Conservation (phyloP, 2,329 filamentous ascomycete genomes). For the Cercospora sp. region DNA sequence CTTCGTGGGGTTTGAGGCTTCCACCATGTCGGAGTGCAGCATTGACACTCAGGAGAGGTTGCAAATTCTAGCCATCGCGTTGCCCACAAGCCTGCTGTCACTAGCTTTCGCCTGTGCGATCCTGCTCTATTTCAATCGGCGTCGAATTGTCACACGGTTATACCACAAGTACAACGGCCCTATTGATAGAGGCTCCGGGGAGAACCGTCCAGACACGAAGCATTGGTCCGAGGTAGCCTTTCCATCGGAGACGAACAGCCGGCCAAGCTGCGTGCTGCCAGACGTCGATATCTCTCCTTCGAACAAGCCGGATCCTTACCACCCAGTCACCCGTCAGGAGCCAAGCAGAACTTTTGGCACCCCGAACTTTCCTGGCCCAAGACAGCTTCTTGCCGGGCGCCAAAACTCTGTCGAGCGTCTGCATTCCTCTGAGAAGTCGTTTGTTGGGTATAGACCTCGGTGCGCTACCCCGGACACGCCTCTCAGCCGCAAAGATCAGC, state of each 20-base stretch:
- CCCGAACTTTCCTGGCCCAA: conserved; percentile 6
- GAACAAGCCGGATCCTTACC: conserved; percentile 5
- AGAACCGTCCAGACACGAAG: not conserved
- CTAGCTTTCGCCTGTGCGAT: not conserved
- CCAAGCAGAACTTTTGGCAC: conserved; percentile 5
- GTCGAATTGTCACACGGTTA: conserved; percentile 10
- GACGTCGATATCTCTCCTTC: conserved; percentile 3
- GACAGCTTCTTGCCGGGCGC: not conserved
- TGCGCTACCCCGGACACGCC: conserved; percentile 17
- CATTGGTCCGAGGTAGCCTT: not conserved
- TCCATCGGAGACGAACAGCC: not conserved
- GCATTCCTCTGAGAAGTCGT: not conserved
- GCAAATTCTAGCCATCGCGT: conserved; percentile 4
- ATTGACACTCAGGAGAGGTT: not conserved
- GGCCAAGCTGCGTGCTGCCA: not conserved
- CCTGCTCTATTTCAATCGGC: conserved; percentile 7
- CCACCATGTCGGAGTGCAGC: not conserved
- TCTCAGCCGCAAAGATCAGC: conserved; percentile 17
- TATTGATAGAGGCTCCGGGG: not conserved
- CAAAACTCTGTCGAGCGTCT: not conserved
- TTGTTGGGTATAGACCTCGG: not conserved
- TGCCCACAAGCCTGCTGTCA: conserved; percentile 10
- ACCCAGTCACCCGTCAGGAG: not conserved
- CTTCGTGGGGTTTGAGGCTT: too few relatives aligned
- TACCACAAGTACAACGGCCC: conserved; percentile 12